These are phyloP conservation scores for Calonectria pseudoreteaudii DNA, from an alignment of 2,329 filamentous ascomycete genomes.

Conservation along the genomic window DNA sequence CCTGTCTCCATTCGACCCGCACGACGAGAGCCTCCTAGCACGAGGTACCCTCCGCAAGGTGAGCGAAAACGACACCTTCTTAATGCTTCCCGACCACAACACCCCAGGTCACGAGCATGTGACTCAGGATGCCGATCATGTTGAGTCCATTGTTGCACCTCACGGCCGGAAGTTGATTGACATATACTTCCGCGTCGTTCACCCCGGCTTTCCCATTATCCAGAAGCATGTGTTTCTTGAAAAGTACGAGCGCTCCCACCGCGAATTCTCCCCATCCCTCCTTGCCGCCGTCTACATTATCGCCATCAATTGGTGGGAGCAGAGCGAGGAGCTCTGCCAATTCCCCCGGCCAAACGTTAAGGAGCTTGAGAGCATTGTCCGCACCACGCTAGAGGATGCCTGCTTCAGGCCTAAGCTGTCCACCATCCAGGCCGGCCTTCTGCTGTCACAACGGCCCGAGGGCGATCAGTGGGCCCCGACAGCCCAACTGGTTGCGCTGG, in stretches of 20 bases:
- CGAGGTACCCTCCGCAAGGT: constrained; percentile 79
- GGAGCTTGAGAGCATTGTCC: constrained; percentile 79
- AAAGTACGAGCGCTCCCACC: constrained; percentile 78
- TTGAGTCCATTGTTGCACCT: constrained; percentile 81
- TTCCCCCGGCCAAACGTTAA: constrained; percentile 77
- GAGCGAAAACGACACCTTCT: constrained; percentile 81
- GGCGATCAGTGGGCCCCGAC: constrained; percentile 87
- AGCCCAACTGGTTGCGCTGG: constrained; percentile 86
- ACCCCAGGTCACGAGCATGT: constrained; percentile 80
- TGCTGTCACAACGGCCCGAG: constrained; percentile 80
- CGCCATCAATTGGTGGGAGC: constrained; percentile 89
- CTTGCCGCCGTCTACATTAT: constrained; percentile 86
- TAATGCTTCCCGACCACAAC: constrained; percentile 80
- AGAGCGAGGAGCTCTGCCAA: constrained; percentile 74
- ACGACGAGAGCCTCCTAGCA: constrained; percentile 82
- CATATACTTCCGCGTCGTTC: constrained; percentile 84
- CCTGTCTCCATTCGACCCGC: constrained; percentile 81
- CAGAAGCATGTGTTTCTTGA: constrained; percentile 85
- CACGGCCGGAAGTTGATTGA: constrained; percentile 83
- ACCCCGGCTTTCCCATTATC: constrained; percentile 84
- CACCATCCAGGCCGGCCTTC: constrained; percentile 80
- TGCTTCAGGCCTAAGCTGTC: constrained; percentile 86
- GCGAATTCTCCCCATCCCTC: constrained; percentile 80
- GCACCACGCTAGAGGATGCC: constrained; percentile 78
- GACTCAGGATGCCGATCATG: constrained; percentile 74